Base-by-base conservation (phyloP, 108 stramenopile genomes). In the Aurantiochytrium sp. region DNA sequence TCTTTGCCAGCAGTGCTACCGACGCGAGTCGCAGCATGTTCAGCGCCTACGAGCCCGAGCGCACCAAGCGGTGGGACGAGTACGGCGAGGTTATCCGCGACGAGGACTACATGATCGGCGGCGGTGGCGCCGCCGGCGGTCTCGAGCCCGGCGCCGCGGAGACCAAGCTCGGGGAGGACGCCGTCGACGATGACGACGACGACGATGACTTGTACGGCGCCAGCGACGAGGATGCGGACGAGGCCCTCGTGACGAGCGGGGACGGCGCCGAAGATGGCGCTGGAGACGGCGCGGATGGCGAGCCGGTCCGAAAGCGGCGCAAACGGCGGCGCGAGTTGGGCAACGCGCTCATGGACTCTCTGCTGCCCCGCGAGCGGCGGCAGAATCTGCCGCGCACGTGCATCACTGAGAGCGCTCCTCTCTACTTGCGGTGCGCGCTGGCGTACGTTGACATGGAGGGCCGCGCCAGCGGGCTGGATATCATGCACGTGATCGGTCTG, bases 21-120 rank as follows among this genome's bases (percentile, higher is more conserved):
- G 73, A 81, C 12, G 73, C 73, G 24, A 48, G 73, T 30, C 39
- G 45, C 21, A 81, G 45, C 39, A 81, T 81, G 73, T 81, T 81
- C 32, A 81, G 73, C 73, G 73, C 73, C 6, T 81, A 48, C 45
- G 73, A 81, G 73, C 73, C 73, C 0, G 73, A 81, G 2, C 36
- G 73, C 12, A 81, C 73, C 6, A 81, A 81, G 73, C 73, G 73
- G 6, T 81, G 73, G 73, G 73, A 81, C 30, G 73, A 81, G 24
- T 81, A 81, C 32, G 73, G 73, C 39, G 73, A 81, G 73, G 73
- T 81, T 1, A 81, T 81, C 32, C 42, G 45, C n/a, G 73, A 81
- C 39, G 73, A 81, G 27, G 73, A 81, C 45, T 81, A 48, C 30
- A 48, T 81, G 39, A 65, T 65, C 19, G 59, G 59, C 19, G 59